phyloP scores from a whole-genome alignment of 805 yeast genomes.

The Lipomyces japonicus region DNA sequence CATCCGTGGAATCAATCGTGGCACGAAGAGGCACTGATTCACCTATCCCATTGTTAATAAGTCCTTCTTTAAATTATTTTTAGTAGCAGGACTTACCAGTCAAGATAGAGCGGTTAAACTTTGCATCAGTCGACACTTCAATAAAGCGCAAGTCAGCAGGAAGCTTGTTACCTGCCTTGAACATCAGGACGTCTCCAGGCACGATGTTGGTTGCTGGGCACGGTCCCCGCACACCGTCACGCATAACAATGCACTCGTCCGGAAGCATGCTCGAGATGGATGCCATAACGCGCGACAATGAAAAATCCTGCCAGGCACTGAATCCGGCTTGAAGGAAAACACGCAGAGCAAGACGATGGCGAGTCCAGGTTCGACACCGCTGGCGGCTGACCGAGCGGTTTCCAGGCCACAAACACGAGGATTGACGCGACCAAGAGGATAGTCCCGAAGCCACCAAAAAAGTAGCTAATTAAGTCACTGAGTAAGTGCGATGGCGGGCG shows the following conservation, averaged over 20 bases:
- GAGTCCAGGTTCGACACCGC: constrained; percentile 43
- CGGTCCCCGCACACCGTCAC: constrained; percentile 42
- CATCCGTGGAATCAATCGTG: constrained; percentile 29
- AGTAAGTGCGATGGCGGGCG: constrained; percentile 40
- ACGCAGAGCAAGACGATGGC: constrained; percentile 43
- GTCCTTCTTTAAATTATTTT: background rate
- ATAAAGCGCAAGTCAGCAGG: constrained; percentile 44
- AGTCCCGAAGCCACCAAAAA: constrained; percentile 50
- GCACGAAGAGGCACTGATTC: constrained; percentile 45
- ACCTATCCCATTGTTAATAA: constrained; percentile 33
- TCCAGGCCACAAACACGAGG: constrained; percentile 45
- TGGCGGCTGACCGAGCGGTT: constrained; percentile 49
- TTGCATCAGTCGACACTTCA: constrained; percentile 36
- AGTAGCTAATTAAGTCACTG: constrained; percentile 40
- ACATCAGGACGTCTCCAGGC: constrained; percentile 42
- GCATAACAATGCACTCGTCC: constrained; percentile 44
- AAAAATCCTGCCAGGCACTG: constrained; percentile 48
- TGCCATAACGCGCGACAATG: constrained; percentile 48
- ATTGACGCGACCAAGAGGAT: constrained; percentile 44
- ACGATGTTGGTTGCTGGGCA: constrained; percentile 42
- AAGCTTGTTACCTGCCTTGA: constrained; percentile 42
- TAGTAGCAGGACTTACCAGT: constrained; percentile 14
- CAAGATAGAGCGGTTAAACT: constrained; percentile 44
- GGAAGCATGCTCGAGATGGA: constrained; percentile 46
- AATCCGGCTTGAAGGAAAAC: constrained; percentile 44